phyloP scores from a whole-genome alignment of 2,329 filamentous ascomycete species.

The Aspergillus pseudonomiae region DNA sequence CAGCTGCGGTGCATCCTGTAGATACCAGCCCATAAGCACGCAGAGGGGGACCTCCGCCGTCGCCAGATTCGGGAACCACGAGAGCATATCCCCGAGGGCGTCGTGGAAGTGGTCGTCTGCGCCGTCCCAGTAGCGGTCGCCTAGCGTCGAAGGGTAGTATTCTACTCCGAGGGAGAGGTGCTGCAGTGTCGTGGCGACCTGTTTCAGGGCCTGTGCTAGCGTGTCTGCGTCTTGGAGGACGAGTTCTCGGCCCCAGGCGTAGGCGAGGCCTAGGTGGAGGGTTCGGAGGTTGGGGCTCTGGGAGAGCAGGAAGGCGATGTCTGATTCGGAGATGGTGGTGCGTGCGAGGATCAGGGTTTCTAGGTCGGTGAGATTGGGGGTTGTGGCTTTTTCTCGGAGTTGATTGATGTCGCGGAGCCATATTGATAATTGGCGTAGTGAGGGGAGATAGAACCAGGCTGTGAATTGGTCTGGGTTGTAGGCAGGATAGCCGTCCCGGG shows the following conservation, averaged over 20 bases:
- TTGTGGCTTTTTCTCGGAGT: not conserved
- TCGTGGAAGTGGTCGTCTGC: not conserved
- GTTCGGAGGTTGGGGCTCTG: not conserved
- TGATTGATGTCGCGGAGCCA: not conserved
- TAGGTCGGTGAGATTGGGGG: not conserved
- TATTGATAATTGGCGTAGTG: not conserved
- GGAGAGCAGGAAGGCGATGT: not conserved
- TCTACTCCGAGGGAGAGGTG: not conserved
- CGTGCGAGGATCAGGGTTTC: not conserved
- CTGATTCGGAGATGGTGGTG: not conserved
- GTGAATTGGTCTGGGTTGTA: not conserved
- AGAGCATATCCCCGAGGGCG: not conserved
- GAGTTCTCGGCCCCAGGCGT: not conserved
- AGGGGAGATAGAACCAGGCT: slow-evolving; percentile 2
- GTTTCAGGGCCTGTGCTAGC: not conserved
- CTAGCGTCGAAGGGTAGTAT: not conserved
- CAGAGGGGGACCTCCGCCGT: not conserved
- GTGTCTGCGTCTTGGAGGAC: not conserved
- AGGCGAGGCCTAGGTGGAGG: not conserved
- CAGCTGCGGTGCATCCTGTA: not conserved
- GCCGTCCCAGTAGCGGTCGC: not conserved
- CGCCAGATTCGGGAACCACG: not conserved
- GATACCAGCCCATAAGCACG: not conserved
- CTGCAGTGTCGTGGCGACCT: not conserved
- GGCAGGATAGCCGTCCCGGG: not conserved